Evolutionary conservation across 805 yeast species (phyloP).

Genomic region (Wickerhamomyces strasburgensis): DNA sequence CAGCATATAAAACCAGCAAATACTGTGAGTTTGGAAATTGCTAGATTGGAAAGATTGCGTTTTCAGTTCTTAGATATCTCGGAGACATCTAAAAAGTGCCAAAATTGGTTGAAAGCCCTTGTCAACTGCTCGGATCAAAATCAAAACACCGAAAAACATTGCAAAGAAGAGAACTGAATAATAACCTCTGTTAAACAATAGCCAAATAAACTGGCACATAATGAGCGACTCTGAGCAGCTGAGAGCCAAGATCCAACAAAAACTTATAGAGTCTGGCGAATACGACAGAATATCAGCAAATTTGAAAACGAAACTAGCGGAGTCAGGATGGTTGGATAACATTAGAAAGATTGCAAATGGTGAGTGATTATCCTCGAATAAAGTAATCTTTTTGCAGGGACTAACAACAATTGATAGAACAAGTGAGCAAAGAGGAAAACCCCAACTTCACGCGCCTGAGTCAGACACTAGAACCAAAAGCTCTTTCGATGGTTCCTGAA

Average conservation of each 20-base stretch:
- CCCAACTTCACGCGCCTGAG: slow-evolving; percentile 51
- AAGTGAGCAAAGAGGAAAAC: slow-evolving; percentile 36
- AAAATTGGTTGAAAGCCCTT: no score
- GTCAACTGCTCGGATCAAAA: slow-evolving; percentile 1
- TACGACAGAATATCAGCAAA: slow-evolving; percentile 66
- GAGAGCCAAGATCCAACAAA: slow-evolving; percentile 61
- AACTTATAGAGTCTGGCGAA: slow-evolving; percentile 71
- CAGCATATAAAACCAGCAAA: no score
- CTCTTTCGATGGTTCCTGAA: slow-evolving; percentile 64
- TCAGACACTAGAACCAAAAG: slow-evolving; percentile 54
- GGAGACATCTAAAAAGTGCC: no score
- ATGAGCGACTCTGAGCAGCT: slow-evolving; percentile 25
- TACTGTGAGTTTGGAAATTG: no score
- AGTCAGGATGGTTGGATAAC: slow-evolving; percentile 83
- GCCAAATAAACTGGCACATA: no score
- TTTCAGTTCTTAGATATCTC: no score
- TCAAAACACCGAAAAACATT: background rate
- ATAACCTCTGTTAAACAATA: no score
- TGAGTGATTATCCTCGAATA: slow-evolving; percentile 19
- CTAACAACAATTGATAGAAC: slow-evolving; percentile 17
- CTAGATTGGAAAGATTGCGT: no score
- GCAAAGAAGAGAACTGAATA: no score
- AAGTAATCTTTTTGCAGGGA: no score
- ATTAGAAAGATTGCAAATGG: slow-evolving; percentile 56
- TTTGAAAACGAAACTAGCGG: slow-evolving; percentile 58